Evolutionary conservation across 176 grass and related monocot species (phyloP), one percentile per base, ranked within the genome.

Genomic region (Carex pumila): DNA sequence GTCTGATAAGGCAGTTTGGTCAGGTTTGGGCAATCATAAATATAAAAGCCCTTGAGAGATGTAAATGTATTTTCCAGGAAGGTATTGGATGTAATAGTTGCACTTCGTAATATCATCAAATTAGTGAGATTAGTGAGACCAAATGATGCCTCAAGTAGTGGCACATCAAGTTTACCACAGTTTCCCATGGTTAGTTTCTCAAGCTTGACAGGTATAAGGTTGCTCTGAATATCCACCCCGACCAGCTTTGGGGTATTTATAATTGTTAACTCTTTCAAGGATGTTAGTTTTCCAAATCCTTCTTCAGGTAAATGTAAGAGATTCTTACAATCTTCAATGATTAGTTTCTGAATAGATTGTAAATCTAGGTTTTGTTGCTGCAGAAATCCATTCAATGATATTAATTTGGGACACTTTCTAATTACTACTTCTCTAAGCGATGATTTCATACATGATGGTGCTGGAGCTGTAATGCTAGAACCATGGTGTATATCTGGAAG

Each of bases 401-500:
- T 64, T 61, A 89, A 65, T 21, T 22, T 4, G n/a, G 65, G 55
- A 7, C 89, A 90, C 0, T 7, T 2, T 3, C 17, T 10, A 21
- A 87, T 36, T n/a, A 2, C 3, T 45, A 90, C 32, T 18, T 17
- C 17, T 29, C 8, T 39, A 18, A 85, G 37, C 14, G 59, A 6
- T 5, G 86, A 76, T 61, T 63, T 36, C 47, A 29, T n/a, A 5
- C 4, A 34, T 70, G 66, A 37, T 43, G 17, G 15, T 5, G 0
- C 3, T 39, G 14, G 13, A 41, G 34, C 0, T 3, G 1, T 62
- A 7, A 37, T 75, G 7, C 12, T n/a, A 17, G 14, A 8, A 70
- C 7, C 6, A 4, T 57, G 7, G 5, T 75, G 65, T 18, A 88
- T 85, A 6, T 5, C 45, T 19, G 89, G 86, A 68, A 91, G 55